These are phyloP conservation scores for Leishmania gerbilli DNA, from an alignment of 208 protist species.

Conservation along the genomic window DNA sequence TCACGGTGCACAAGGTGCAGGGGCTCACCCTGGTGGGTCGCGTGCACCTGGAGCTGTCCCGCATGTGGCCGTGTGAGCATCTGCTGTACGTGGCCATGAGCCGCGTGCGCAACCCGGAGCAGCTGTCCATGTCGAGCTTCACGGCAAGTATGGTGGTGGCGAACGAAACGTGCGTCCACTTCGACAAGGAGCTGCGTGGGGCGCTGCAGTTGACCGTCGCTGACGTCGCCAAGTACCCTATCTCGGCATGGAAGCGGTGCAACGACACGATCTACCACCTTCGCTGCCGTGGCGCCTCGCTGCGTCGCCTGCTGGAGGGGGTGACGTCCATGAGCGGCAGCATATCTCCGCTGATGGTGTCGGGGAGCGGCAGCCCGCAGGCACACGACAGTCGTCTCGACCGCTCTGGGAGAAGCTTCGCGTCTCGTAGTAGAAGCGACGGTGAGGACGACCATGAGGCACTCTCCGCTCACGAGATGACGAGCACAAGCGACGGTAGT, in stretches of 20 bases:
- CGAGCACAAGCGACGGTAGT: conserved; percentile 12
- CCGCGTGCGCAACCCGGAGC: conserved; percentile 88
- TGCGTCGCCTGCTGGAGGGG: conserved; percentile 59
- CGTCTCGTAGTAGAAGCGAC: neutral
- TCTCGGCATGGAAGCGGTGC: conserved; percentile 87
- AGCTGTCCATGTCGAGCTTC: conserved; percentile 87
- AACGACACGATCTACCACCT: conserved; percentile 88
- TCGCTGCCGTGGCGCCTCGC: conserved; percentile 64
- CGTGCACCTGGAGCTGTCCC: conserved; percentile 86
- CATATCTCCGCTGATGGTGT: conserved; percentile 10
- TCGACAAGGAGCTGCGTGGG: conserved; percentile 60
- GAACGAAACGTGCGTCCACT: conserved; percentile 71
- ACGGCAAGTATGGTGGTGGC: conserved; percentile 76
- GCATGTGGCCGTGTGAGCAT: conserved; percentile 91
- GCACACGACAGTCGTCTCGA: neutral
- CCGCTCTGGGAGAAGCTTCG: conserved; percentile 3
- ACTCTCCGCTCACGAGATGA: neutral
- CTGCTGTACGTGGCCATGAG: conserved; percentile 91
- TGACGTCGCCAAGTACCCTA: conserved; percentile 51
- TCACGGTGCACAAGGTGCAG: conserved; percentile 92
- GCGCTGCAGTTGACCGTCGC: conserved; percentile 40
- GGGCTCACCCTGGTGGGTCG: conserved; percentile 83
- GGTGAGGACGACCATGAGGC: conserved; percentile 2
- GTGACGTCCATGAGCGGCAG: conserved; percentile 29
- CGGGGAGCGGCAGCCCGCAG: neutral